phyloP scores from a whole-genome alignment of 345 rosid species.

The Gossypium thurberi region DNA sequence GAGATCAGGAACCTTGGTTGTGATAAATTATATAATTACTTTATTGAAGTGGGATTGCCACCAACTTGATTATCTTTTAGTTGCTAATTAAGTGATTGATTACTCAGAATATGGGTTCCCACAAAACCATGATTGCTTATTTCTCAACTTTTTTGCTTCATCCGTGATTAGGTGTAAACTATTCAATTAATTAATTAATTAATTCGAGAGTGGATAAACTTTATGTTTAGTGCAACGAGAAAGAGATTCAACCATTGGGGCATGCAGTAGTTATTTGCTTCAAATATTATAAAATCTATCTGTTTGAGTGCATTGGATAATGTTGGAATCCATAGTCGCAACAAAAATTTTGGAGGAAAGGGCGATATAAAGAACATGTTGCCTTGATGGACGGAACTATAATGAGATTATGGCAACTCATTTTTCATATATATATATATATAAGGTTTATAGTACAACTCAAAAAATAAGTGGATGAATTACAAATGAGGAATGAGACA shows the following conservation, averaged over 20 bases:
- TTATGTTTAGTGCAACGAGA: conserved; percentile 11
- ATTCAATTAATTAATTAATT: neutral
- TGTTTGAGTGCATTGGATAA: conserved; percentile 12
- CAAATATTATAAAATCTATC: neutral
- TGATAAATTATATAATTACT: conserved; percentile 1
- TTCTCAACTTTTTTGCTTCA: neutral
- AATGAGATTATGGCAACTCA: neutral
- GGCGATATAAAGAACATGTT: conserved; percentile 15
- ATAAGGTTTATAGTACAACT: no score
- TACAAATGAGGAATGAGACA: neutral
- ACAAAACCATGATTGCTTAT: conserved; percentile 14
- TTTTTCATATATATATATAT: neutral
- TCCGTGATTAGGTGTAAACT: neutral
- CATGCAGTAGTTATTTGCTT: conserved; percentile 7
- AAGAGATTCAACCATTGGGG: conserved; percentile 5
- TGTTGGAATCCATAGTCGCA: conserved; percentile 27
- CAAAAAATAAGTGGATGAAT: neutral
- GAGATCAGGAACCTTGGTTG: neutral
- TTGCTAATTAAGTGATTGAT: conserved; percentile 12
- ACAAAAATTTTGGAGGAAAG: neutral
- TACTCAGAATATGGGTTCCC: conserved; percentile 14
- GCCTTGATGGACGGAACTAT: conserved; percentile 16
- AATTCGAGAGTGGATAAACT: conserved; percentile 23
- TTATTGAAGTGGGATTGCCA: conserved; percentile 32
- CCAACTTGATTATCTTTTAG: conserved; percentile 9